A percentile compares a stretch with the other conserved stretches of the same genome.
Evolutionary conservation across 352 stramenopile species (phyloP).

Genomic region (Phytophthora parvispora): DNA sequence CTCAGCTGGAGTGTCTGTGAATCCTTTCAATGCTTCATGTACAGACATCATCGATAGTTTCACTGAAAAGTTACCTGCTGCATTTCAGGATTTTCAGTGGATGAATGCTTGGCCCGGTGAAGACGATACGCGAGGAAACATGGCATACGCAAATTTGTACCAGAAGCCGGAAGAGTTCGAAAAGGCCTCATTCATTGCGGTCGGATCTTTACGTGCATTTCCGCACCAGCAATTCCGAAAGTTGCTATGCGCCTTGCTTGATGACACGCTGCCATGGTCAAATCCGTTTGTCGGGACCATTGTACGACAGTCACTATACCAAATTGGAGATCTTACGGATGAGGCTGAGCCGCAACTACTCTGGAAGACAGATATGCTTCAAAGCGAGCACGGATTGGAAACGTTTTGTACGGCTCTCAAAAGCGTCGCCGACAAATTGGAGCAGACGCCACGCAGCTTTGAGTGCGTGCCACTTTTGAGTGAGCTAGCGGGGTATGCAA

Average conservation of each 20-base stretch:
- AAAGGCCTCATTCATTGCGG: slow-evolving; percentile 32
- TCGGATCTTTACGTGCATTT: slow-evolving; percentile 54
- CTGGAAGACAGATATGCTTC: slow-evolving; percentile 57
- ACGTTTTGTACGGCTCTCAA: slow-evolving; percentile 30
- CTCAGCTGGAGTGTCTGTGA: slow-evolving; percentile 15
- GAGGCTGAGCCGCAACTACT: slow-evolving; percentile 18
- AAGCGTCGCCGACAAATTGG: slow-evolving; percentile 22
- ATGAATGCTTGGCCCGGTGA: slow-evolving; percentile 48
- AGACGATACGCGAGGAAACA: slow-evolving; percentile 46
- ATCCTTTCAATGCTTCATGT: slow-evolving; percentile 51
- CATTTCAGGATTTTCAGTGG: slow-evolving; percentile 45
- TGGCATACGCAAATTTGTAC: slow-evolving; percentile 48
- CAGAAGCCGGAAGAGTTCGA: slow-evolving; percentile 34
- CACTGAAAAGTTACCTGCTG: slow-evolving; percentile 35
- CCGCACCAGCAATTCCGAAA: slow-evolving; percentile 62
- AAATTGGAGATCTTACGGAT: slow-evolving; percentile 52
- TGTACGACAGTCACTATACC: slow-evolving; percentile 57
- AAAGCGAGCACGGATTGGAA: background rate
- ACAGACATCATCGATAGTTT: slow-evolving; percentile 41
- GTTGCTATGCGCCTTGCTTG: slow-evolving; percentile 47
- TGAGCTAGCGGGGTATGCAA: slow-evolving; percentile 36
- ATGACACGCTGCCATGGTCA: slow-evolving; percentile 56
- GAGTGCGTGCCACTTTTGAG: slow-evolving; percentile 43
- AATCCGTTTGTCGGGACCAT: slow-evolving; percentile 42
- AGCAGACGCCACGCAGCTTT: slow-evolving; percentile 38